Conservation (phyloP, 2,329 filamentous ascomycete genomes). For the Lasiodiplodia sp. region DNA sequence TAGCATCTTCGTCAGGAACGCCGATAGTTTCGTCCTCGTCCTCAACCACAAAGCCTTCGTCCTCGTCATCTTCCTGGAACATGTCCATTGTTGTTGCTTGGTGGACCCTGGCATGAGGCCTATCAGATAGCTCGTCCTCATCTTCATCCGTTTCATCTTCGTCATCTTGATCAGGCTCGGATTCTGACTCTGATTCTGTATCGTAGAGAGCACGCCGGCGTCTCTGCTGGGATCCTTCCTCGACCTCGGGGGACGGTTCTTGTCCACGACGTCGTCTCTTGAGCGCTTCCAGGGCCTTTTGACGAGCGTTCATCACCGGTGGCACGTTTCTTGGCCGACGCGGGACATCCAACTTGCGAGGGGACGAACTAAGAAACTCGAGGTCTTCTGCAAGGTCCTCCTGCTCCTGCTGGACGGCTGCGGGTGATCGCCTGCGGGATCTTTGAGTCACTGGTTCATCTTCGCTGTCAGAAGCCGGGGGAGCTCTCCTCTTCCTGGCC, state of each 20-base stretch:
- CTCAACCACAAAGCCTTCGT: conserved; percentile 70
- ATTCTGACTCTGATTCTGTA: conserved; percentile 34
- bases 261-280: conserved; percentile 50
- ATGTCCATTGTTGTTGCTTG: conserved; percentile 47
- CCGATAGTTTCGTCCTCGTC: conserved; percentile 65
- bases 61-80: conserved; percentile 63
- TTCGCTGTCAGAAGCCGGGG: conserved; percentile 37
- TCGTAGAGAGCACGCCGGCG: conserved; percentile 35
- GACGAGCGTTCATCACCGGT: conserved; percentile 45
- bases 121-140: neutral
- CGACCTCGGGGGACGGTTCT: conserved; percentile 34
- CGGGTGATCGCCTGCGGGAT: conserved; percentile 25
- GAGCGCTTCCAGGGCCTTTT: conserved; percentile 53
- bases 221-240: conserved; percentile 34
- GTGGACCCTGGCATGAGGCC: conserved; percentile 26
- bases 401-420: conserved; percentile 39
- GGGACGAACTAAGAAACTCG: conserved; percentile 50
- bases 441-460: conserved; percentile 29
- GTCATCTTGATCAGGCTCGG: conserved; percentile 34
- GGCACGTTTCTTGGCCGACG: conserved; percentile 31
- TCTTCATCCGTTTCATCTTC: conserved; percentile 39
- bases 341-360: conserved; percentile 33
- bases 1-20: conserved; percentile 61
- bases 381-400: conserved; percentile 57
- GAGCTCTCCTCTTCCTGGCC: conserved; percentile 21